A percentile compares a stretch with the other conserved stretches of the same genome.
Evolutionary conservation across 129 eudicot species (phyloP).

Genomic region (Daucus carota): DNA sequence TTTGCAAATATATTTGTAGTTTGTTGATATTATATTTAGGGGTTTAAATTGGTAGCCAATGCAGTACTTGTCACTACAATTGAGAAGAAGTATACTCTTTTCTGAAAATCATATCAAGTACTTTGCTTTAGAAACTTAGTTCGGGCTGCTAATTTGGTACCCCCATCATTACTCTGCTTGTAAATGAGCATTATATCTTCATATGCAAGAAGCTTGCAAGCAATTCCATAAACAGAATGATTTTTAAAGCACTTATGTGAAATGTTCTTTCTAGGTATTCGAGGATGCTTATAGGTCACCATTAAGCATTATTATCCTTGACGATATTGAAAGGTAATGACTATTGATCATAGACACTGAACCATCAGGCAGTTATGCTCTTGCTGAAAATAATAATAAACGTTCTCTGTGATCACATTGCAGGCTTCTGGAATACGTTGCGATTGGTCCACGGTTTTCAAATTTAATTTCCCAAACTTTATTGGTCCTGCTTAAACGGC

Average conservation of each 20-base stretch:
- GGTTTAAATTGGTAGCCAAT: constrained; percentile 1
- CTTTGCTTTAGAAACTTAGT: background rate
- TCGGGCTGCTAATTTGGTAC: background rate
- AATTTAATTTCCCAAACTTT: constrained; percentile 91
- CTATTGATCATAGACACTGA: constrained; percentile 3
- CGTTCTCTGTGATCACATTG: constrained; percentile 13
- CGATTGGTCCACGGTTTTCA: constrained; percentile 98
- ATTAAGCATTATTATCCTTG: constrained; percentile 76
- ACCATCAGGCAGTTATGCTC: background rate
- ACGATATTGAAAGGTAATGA: constrained; percentile 88
- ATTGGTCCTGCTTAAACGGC: constrained; percentile 92
- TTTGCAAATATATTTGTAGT: background rate
- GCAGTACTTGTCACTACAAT: background rate
- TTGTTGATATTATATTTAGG: too few relatives aligned
- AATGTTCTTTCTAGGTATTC: constrained; percentile 50
- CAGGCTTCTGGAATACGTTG: constrained; percentile 90
- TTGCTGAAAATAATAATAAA: background rate
- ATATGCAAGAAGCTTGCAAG: background rate
- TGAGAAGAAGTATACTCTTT: background rate
- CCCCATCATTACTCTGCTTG: background rate
- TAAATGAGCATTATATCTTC: background rate
- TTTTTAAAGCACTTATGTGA: constrained; percentile 19
- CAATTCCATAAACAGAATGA: background rate
- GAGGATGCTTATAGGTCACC: constrained; percentile 98
- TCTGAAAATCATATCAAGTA: background rate